Conservation (phyloP, 2,329 filamentous ascomycete species). For the Hypomyces perniciosus region DNA sequence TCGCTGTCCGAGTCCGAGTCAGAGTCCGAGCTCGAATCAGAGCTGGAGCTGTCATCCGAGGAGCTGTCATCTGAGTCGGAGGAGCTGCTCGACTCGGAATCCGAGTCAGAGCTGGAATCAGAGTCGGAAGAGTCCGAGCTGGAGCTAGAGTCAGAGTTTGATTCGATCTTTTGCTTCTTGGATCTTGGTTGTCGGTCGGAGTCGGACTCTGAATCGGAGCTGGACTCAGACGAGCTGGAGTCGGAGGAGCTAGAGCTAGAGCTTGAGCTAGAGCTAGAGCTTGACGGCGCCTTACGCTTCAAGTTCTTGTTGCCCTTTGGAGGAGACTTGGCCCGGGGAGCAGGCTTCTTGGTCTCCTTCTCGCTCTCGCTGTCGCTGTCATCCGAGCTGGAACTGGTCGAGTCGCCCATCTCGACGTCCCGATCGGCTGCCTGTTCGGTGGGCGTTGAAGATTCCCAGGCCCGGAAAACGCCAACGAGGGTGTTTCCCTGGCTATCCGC, state of each 20-base stretch:
- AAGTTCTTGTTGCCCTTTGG: conserved; percentile 23
- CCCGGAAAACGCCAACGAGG: conserved; percentile 45
- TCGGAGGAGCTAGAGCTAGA: conserved; percentile 28
- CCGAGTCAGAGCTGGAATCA: conserved; percentile 19
- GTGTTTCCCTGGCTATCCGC: conserved; percentile 22
- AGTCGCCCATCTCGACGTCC: conserved; percentile 17
- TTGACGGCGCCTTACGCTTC: conserved; percentile 36
- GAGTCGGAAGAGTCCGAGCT: conserved; percentile 11
- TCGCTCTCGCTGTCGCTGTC: conserved; percentile 21
- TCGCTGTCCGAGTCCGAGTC: conserved; percentile 36
- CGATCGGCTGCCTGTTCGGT: conserved; percentile 17
- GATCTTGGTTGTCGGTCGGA: conserved; percentile 35
- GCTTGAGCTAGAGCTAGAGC: conserved; percentile 21
- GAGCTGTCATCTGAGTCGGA: conserved; percentile 7
- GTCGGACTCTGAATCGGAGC: conserved; percentile 36
- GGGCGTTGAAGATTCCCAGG: conserved; percentile 37
- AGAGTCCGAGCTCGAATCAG: conserved; percentile 26
- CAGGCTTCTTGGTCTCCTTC: conserved; percentile 15
- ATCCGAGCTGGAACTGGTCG: conserved; percentile 17
- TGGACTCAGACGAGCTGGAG: conserved; percentile 27
- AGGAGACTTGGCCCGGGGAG: conserved; percentile 16
- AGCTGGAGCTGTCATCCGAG: conserved; percentile 16
- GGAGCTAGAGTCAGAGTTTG: conserved; percentile 13
- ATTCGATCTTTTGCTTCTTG: conserved; percentile 47
- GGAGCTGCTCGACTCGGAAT: conserved; percentile 25